Base-by-base conservation (phyloP, 2,329 filamentous ascomycete species). In the Chaetomium olivaceum region DNA sequence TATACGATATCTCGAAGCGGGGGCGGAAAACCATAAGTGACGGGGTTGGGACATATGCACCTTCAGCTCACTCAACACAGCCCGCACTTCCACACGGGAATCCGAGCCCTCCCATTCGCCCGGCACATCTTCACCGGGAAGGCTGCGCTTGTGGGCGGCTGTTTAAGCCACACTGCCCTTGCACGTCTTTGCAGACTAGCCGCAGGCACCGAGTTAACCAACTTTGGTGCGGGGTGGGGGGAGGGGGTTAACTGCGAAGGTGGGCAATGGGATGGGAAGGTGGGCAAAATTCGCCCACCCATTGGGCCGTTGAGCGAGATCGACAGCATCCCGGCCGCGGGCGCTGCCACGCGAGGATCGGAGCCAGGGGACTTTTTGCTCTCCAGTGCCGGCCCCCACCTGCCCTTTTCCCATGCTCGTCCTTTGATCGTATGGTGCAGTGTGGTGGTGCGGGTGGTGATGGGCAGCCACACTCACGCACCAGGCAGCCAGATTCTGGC, bases 201-300 rank as follows among this genome's bases (percentile, higher is more conserved):
- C 62, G 62, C 62, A 67, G 65, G 65, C 65, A 67, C 59, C 62
- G 39, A 67, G n/a, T 46, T 52, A 62, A 65, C n/a, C 39, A 43
- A 43, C 39, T 43, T 43, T 46, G 8, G 51, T 52, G 65, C 58
- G 50, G 57, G 39, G 39, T 43, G 39, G 16, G 39, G 39, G 16
- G 16, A 19, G 52, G 39, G 23, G 46, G 21, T 12, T 19, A 12
- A 31, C 29, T 36, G 33, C 3, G n/a, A 52, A 63, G n/a, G 55
- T 55, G 62, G 57, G 62, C 62, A 64, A 43, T 16, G 4, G 16
- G 36, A n/a, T 19, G 9, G 19, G 8, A 48, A 48, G 43, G 46
- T 48, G 46, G 46, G 46, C 46, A 48, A 54, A 61, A 43, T 27
- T 29, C 23, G n/a, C 43, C 21, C 21, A 6, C 39, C 51, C 43